Conservation (phyloP, 768 basidiomycete species). For the Postia placenta region DNA sequence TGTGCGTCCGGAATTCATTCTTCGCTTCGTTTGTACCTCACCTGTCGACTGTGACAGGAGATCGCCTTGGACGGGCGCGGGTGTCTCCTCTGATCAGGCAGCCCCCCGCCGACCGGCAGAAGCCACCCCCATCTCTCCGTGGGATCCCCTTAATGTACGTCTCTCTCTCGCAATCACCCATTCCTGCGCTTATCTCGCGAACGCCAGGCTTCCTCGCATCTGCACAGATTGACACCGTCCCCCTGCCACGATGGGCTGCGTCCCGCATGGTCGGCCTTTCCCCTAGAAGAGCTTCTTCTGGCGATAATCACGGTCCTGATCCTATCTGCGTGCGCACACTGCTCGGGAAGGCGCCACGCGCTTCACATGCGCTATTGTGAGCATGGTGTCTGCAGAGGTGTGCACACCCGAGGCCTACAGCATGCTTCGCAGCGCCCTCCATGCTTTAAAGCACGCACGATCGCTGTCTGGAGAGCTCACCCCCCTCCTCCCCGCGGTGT, state of each 20-base stretch:
- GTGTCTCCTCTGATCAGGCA: too few relatives aligned
- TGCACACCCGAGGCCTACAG: not conserved
- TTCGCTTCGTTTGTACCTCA: too few relatives aligned
- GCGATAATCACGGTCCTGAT: slow-evolving; percentile 3
- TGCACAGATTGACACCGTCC: not conserved
- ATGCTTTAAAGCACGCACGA: not conserved
- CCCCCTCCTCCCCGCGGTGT: slow-evolving; percentile 2
- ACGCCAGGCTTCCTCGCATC: not conserved
- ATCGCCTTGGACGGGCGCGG: too few relatives aligned
- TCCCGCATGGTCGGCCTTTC: slow-evolving; percentile 4
- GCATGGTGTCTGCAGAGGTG: not conserved
- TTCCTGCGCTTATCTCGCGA: slow-evolving; percentile 3
- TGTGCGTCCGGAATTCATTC: too few relatives aligned
- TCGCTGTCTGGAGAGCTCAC: not conserved
- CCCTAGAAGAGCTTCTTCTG: not conserved
- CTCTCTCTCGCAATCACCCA: not conserved
- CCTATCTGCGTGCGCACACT: not conserved
- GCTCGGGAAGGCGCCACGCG: slow-evolving; percentile 1
- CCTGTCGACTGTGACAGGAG: too few relatives aligned
- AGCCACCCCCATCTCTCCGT: too few relatives aligned
- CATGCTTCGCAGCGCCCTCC: not conserved
- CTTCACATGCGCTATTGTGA: not conserved
- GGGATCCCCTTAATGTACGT: not conserved
- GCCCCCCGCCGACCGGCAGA: too few relatives aligned
- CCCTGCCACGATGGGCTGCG: not conserved